These are phyloP conservation scores for Pseudonitzschia multiseries DNA, from an alignment of 108 stramenopile genomes.

Conservation along the genomic window DNA sequence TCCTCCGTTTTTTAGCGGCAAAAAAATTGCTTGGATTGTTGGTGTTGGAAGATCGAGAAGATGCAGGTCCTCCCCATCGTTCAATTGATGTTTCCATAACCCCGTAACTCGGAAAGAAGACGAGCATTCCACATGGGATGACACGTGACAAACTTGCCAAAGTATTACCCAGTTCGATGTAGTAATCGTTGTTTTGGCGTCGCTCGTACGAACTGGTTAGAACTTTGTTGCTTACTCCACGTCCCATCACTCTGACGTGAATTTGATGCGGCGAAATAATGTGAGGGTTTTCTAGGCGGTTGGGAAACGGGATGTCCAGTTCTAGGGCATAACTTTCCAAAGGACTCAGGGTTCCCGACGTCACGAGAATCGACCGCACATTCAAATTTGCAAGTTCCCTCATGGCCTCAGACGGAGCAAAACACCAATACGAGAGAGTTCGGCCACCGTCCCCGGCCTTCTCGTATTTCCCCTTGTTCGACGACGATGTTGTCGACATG, in stretches of 20 bases:
- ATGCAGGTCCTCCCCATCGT: constrained; percentile 73
- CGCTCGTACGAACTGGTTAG: constrained; percentile 85
- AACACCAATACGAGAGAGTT: constrained; percentile 96
- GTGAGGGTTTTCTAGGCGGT: constrained; percentile 91
- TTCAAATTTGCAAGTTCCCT: constrained; percentile 78
- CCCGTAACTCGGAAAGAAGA: constrained; percentile 97
- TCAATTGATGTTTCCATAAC: constrained; percentile 81
- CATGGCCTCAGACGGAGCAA: constrained; percentile 95
- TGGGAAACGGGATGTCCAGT: constrained; percentile 85
- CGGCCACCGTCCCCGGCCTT: constrained; percentile 40
- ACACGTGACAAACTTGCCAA: constrained; percentile 74
- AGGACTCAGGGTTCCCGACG: constrained; percentile 96
- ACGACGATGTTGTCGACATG: background rate
- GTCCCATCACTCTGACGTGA: constrained; percentile 81
- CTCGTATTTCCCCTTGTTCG: constrained; percentile 2
- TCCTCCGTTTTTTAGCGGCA: constrained; percentile 44
- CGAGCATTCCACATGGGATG: constrained; percentile 91
- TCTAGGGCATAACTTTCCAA: constrained; percentile 89
- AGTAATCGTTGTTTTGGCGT: constrained; percentile 85
- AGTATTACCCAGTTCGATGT: constrained; percentile 88
- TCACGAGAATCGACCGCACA: constrained; percentile 88
- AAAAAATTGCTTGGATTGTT: constrained; percentile 42
- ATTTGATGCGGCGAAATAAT: constrained; percentile 88
- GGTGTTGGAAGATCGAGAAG: constrained; percentile 25
- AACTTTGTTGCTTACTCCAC: constrained; percentile 75